Base-by-base conservation (phyloP, 371 early-diverging fungal species). In the Actinomortierella wolfii region DNA sequence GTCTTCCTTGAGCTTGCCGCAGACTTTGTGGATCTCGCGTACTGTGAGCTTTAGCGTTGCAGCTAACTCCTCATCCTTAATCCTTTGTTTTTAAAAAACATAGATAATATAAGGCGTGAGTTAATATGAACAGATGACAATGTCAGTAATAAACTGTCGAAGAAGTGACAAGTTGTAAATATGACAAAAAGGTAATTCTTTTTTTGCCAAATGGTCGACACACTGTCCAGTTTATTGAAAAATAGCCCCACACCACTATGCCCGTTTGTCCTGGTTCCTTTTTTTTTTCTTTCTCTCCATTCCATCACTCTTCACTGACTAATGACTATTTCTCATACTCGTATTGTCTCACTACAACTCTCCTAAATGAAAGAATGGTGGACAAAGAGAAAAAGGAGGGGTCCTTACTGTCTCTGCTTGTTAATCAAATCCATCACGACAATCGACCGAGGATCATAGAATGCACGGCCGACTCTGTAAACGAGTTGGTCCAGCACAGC, bases 351-450 rank as follows among this genome's bases (percentile, higher is more conserved):
- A 7, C 29, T 11, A 47, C 18, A 47, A 47, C 26, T 50, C 17
- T 49, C 3, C 4, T 21, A 45, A 5, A 15, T 8, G 17, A 45
- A 45, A 45, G 15, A 45, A 45, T 3, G 17, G 17, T 8, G 45
- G 18, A 45, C 4, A 47, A 6, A 24, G 47, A 21, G 45, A 18
- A 25, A 9, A 34, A 39, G 23, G 26, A 17, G 24, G 26, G 21
- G 21, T 50, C 53, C 73, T 64, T 75, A 77, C 79, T 67, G 76
- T 80, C 85, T 84, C 71, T 81, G 62, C 76, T 81, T 79, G 59
- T 84, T 86, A 25, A 96, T 84, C 34, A 89, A 82, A 78, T 94
- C 94, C 61, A 96, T 78, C 39, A 94, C 89, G 47, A 93, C 85
- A 66, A 94, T 87, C 53, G 86, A 88, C 55, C 83, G 81, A 9